Conservation (phyloP, 352 stramenopile genomes). For the Aphanomyces euteiches region DNA sequence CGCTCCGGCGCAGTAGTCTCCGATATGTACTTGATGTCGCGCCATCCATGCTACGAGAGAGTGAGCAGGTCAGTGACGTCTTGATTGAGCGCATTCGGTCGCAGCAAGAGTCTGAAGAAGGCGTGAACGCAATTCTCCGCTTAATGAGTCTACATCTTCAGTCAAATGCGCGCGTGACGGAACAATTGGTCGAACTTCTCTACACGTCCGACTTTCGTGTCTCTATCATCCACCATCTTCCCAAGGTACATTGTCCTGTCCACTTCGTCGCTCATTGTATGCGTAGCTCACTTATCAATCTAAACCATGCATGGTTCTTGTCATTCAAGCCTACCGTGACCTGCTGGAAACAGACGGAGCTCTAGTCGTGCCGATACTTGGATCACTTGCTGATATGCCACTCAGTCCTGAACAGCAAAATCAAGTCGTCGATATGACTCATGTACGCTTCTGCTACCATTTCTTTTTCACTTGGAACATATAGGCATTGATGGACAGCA, state of each 20-base stretch:
- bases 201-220: conserved; percentile 70
- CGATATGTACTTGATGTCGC: conserved; percentile 25
- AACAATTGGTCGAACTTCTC: conserved; percentile 64
- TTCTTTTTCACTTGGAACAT: background rate
- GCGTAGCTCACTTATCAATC: conserved; percentile 76
- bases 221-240: conserved; percentile 73
- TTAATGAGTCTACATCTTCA: conserved; percentile 69
- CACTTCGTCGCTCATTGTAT: background rate
- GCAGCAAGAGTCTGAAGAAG: conserved; percentile 53
- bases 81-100: conserved; percentile 66
- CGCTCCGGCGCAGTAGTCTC: conserved; percentile 4
- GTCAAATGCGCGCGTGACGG: conserved; percentile 67
- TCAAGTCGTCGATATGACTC: conserved; percentile 51
- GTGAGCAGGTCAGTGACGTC: conserved; percentile 4
- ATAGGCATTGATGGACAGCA: conserved; percentile 66
- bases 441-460: conserved; percentile 38
- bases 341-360: conserved; percentile 66
- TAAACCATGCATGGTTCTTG: conserved; percentile 67
- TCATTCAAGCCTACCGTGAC: conserved; percentile 69
- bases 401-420: conserved; percentile 61
- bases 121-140: conserved; percentile 67
- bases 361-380: conserved; percentile 74
- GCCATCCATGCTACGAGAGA: conserved; percentile 18
- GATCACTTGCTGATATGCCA: conserved; percentile 70
- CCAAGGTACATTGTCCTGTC: conserved; percentile 44